Base-by-base conservation (phyloP, 2,329 filamentous ascomycete species). In the Clathrospora elynae region DNA sequence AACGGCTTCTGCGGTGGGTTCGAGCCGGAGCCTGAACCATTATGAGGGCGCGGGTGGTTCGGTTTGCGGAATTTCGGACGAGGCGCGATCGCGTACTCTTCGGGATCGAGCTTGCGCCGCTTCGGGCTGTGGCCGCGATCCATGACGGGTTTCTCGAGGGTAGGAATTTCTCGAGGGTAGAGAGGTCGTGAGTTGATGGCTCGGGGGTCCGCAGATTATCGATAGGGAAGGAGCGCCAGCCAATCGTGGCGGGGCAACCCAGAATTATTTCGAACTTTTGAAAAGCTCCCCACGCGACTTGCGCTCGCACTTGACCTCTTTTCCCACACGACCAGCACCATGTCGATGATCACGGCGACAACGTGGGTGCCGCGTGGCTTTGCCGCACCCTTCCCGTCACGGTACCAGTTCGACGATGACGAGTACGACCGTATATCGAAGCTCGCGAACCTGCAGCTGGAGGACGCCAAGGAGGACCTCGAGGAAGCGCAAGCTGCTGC, bases 391-490 rank as follows among this genome's bases (percentile, higher is more conserved):
- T 75, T 76, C 40, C 76, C 76, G 0, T 71, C 70, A 6, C 74
- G 74, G 58, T 78, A 77, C 47, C 67, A 71, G 22, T 76, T 78
- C 57, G 73, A 78, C 64, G 75, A 78, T 43, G 75, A 76, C 52
- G 76, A 78, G 51, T 78, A 75, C 49, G 72, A 71, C 46, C 70
- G 76, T 39, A 78, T 78, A 48, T 71, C 74, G 22, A 72, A 77
- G 61, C 70, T 78, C 18, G 75, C 75, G n/a, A 76, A 77, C 52
- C 66, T 78, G 31, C 87, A 95, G 73, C 81, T 96, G 20, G 89
- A 96, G 64, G 93, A 97, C 72, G 93, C 93, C 17, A 86, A 92
- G 64, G 88, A 91, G 18, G 91, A 93, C 64, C 56, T 73, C 8
- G 68, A 71, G 31, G 70, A 71, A 46, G 90, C 90, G 8, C 77